Conservation (phyloP, 2,329 filamentous ascomycete species). For the Plenodomus lindquistii region DNA sequence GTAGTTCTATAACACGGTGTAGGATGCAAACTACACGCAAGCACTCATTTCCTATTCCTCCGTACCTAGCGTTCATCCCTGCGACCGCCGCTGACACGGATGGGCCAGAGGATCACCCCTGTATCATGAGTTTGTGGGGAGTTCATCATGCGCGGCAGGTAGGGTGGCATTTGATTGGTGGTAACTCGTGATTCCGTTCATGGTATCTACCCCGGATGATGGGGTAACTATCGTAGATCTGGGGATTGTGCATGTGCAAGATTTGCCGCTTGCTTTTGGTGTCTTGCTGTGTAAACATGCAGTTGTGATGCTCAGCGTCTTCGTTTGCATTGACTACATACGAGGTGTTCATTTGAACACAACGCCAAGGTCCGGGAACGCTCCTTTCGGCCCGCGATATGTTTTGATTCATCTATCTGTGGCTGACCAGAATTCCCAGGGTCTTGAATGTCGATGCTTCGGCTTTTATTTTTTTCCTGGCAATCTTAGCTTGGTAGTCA, state of each 20-base stretch:
- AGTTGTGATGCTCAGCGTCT: no score
- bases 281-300: no score
- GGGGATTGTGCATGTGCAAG: not conserved
- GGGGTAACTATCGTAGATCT: not conserved
- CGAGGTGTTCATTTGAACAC: not conserved
- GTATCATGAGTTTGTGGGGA: conserved; percentile 7
- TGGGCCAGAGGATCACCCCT: not conserved
- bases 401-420: not conserved
- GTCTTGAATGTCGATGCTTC: not conserved
- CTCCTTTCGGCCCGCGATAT: not conserved
- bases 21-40: not conserved
- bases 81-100: not conserved
- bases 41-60: conserved; percentile 5
- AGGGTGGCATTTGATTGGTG: not conserved
- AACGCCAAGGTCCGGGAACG: not conserved
- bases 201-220: not conserved
- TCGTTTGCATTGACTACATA: no score
- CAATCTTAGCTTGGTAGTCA: not conserved
- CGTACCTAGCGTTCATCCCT: not conserved
- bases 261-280: not conserved
- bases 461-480: not conserved
- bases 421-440: not conserved
- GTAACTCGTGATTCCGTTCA: not conserved
- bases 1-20: not conserved
- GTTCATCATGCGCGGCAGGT: not conserved